Evolutionary conservation across 805 yeast species (phyloP), one percentile per base, ranked within the genome.

Genomic region (Barnettozyma siamensis): DNA sequence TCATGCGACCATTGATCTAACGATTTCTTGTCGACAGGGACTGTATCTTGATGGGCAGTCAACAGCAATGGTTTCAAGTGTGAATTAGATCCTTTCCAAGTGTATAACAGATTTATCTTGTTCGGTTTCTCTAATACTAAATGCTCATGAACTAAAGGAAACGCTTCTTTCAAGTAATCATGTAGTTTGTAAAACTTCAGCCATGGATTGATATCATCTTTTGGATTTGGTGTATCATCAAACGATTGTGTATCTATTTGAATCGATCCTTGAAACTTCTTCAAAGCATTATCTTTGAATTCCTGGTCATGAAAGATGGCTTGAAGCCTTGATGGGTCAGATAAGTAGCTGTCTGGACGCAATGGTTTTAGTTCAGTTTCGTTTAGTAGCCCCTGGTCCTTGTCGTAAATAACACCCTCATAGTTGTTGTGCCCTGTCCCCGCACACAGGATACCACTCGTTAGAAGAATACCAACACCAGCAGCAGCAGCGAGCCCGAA

Each of bases 1-100:
- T 79, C 80, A 54, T 75, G 67, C 0, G 63, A 66, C 95, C 95
- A 87, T 41, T 74, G 64, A 21, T 61, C 65, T 33, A 67, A 60
- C 0, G 88, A 76, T 19, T 69, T 75, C n/a, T 59, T 56, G 53
- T 78, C 83, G 6, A 84, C 82, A 0, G 95, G 95, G 13, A 87
- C 95, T 2, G 82, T 87, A 55, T 87, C 95, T 57, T 80, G 87
- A 58, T 87, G 96, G 5, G 93, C 91, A 59, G 83, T 74, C 33
- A 85, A 64, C 60, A 87, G 49, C 15, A 80, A 50, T 11, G 95
- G 95, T 57, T 82, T 79, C 48, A 80, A 61, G 2, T 58, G 45
- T 6, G 52, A 24, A 32, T 74, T 57, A 4, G 73, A 56, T 11
- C 95, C 95, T 42, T 69, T 57, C 75, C 85, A 75, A n/a, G 84